phyloP scores from a whole-genome alignment of 1,284 basidiomycete genomes.

The Boletus semigastroideus region DNA sequence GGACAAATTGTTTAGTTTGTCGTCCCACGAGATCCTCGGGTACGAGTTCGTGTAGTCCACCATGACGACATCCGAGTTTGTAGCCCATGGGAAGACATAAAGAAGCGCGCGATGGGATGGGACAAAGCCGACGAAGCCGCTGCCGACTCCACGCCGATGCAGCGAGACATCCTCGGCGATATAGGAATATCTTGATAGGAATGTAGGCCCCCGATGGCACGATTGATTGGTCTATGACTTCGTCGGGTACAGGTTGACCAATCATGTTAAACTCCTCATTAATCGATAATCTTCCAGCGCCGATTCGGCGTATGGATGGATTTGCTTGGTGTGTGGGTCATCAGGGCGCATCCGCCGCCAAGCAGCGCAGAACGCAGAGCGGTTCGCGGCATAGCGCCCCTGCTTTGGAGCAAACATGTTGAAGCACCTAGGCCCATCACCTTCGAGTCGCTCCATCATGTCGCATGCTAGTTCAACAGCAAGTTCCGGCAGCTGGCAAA shows the following conservation, averaged over 20 bases:
- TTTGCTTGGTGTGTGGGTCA: not conserved
- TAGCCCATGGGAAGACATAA: constrained; percentile 9
- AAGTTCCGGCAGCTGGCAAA: constrained; percentile 12
- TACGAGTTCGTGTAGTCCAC: constrained; percentile 14
- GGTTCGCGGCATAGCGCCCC: constrained; percentile 2
- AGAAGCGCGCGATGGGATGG: constrained; percentile 8
- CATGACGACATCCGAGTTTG: constrained; percentile 12
- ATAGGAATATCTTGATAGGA: constrained; percentile 9
- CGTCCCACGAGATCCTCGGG: constrained; percentile 10
- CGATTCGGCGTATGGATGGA: constrained; percentile 5
- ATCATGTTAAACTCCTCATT: constrained; percentile 10
- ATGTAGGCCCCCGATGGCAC: constrained; percentile 8
- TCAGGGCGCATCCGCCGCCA: not conserved
- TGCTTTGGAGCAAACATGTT: not conserved
- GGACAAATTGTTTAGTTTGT: constrained; percentile 13
- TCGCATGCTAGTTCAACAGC: constrained; percentile 9
- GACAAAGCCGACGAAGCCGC: constrained; percentile 6
- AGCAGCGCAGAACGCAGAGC: constrained; percentile 7
- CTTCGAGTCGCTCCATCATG: not conserved
- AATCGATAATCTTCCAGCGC: constrained; percentile 1
- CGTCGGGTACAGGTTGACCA: constrained; percentile 8
- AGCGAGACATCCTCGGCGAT: constrained; percentile 10
- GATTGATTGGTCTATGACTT: constrained; percentile 8
- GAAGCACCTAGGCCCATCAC: not conserved
- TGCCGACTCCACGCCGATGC: constrained; percentile 7